A percentile compares a stretch with the other conserved stretches of the same genome.
These are phyloP conservation scores for Omphalea diandra DNA, from an alignment of 441 rosid genomes.

Conservation along the genomic window DNA sequence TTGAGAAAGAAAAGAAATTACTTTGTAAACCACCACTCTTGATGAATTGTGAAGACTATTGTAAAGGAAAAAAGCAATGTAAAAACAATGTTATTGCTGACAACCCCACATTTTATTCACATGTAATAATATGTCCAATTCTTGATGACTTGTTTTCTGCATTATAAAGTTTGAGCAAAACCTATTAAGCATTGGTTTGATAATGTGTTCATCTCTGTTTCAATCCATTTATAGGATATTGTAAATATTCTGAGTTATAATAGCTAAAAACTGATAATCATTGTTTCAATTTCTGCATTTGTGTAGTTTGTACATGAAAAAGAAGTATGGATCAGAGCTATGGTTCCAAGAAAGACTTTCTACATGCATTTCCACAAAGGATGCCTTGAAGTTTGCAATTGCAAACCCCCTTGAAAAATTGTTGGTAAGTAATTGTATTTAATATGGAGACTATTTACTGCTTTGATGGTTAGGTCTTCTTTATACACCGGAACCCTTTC, in stretches of 20 bases:
- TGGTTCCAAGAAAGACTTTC: slow-evolving; percentile 49
- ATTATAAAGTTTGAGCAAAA: too few species aligned
- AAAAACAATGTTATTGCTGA: too few species aligned
- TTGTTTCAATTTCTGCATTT: slow-evolving; percentile 12
- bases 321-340: slow-evolving; percentile 54
- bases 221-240: too few species aligned
- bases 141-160: too few species aligned
- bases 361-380: slow-evolving; percentile 55
- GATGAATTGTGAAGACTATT: too few species aligned
- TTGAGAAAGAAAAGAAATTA: not conserved
- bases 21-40: not conserved
- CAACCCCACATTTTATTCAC: too few species aligned
- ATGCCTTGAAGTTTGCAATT: slow-evolving; percentile 59
- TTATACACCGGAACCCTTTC: not conserved
- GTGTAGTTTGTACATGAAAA: slow-evolving; percentile 61
- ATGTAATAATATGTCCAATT: too few species aligned
- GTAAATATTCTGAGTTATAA: not conserved
- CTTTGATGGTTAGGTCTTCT: not conserved
- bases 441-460: not conserved
- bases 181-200: too few species aligned
- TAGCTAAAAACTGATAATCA: not conserved
- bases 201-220: too few species aligned
- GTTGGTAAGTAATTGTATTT: slow-evolving; percentile 46
- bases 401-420: slow-evolving; percentile 43
- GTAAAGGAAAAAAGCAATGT: too few species aligned